Percentiles rank a stretch among this genome's conserved stretches.
These are phyloP conservation scores for Rosa lucieae DNA, from an alignment of 306 rosid species.

Conservation along the genomic window DNA sequence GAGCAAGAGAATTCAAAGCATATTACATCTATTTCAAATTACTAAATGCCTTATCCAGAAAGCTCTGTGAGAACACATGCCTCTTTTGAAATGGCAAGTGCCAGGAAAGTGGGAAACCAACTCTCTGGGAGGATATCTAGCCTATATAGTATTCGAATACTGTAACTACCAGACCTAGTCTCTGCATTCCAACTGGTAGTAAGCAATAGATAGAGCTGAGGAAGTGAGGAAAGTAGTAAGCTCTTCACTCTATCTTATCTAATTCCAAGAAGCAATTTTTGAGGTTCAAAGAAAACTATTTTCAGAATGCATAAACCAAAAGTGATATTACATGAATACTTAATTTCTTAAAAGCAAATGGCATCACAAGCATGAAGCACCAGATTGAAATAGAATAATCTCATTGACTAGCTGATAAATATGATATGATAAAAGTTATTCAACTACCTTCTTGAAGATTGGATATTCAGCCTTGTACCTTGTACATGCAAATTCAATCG, in stretches of 20 bases:
- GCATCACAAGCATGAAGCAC: slow-evolving; percentile 7
- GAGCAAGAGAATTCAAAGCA: background rate
- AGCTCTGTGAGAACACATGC: background rate
- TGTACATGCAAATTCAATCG: slow-evolving; percentile 70
- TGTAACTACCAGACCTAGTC: background rate
- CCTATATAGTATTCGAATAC: background rate
- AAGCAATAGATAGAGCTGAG: background rate
- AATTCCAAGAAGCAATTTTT: background rate
- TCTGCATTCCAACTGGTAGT: background rate
- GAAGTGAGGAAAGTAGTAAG: background rate
- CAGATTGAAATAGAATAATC: background rate
- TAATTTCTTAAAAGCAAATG: background rate
- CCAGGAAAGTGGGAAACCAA: slow-evolving; percentile 1
- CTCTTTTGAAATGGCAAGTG: background rate
- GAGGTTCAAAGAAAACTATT: background rate
- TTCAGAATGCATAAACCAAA: background rate
- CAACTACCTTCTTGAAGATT: slow-evolving; percentile 75
- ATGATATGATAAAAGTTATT: background rate
- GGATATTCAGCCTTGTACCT: slow-evolving; percentile 87
- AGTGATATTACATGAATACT: background rate
- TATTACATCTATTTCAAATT: background rate
- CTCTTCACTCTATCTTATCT: background rate
- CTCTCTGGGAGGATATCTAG: background rate
- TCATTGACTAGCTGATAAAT: background rate
- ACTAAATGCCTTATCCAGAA: background rate